Evolutionary conservation across 106 monocot species (phyloP).

Genomic region (Alisma plantagoaquatica): DNA sequence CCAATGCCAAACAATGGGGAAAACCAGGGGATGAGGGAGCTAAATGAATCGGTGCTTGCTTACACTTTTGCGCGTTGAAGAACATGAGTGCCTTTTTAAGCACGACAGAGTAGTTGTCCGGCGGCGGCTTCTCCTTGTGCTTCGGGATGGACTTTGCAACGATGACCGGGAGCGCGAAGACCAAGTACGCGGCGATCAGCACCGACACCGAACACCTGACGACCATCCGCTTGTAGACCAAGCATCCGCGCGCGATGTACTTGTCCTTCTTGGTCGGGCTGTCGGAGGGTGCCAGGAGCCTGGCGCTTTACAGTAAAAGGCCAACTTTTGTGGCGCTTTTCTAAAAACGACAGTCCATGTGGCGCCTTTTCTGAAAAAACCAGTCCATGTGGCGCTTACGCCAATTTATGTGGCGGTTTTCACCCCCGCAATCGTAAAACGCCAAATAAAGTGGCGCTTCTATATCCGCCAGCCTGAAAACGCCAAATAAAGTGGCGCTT

Average conservation of each 20-base stretch:
- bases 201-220: slow-evolving; percentile 37
- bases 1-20: no score
- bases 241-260: slow-evolving; percentile 60
- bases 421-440: no score
- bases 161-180: slow-evolving; percentile 64
- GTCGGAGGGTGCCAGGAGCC: slow-evolving; percentile 58
- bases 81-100: slow-evolving; percentile 69
- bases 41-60: no score
- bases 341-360: no score
- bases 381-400: no score
- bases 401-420: no score
- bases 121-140: slow-evolving; percentile 29
- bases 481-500: no score
- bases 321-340: no score
- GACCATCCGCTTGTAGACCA: slow-evolving; percentile 50
- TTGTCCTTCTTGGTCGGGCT: slow-evolving; percentile 38
- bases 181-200: slow-evolving; percentile 25
- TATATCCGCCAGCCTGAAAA: no score
- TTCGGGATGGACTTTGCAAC: slow-evolving; percentile 58
- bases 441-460: no score
- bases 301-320: no score
- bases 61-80: slow-evolving; percentile 88
- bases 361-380: no score
- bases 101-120: slow-evolving; percentile 46
- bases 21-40: neutral